Evolutionary conservation across 2,329 filamentous ascomycete genomes (phyloP).

Genomic region (Diaporthe vexans): DNA sequence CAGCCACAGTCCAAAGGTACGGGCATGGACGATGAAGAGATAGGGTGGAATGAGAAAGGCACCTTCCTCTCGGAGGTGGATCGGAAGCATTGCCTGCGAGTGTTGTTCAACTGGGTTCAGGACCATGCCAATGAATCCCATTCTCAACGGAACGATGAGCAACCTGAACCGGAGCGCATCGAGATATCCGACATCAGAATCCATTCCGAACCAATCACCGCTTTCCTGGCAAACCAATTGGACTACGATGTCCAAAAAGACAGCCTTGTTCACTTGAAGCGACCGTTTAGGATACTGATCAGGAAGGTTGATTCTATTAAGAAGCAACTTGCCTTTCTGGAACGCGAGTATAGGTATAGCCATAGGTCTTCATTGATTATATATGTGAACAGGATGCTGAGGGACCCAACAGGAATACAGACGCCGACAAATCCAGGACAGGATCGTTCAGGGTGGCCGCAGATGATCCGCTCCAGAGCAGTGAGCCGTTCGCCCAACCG

Average conservation of each 20-base stretch:
- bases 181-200: neutral
- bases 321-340: neutral
- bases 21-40: neutral
- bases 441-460: neutral
- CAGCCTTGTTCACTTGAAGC: neutral
- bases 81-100: neutral
- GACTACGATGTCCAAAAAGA: neutral
- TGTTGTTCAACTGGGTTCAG: neutral
- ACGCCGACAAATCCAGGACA: neutral
- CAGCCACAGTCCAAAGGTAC: neutral
- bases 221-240: neutral
- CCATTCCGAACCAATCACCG: neutral
- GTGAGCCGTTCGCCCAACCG: neutral
- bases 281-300: neutral
- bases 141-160: neutral
- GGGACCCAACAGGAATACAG: neutral
- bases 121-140: neutral
- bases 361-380: neutral
- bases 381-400: neutral
- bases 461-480: no score
- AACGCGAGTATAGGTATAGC: neutral
- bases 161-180: neutral
- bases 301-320: neutral
- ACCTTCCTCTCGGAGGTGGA: neutral
- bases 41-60: neutral